Percentiles rank a stretch among this genome's conserved stretches.
These are phyloP conservation scores for Hibiscus trionum DNA, from an alignment of 345 rosid species.

Conservation along the genomic window DNA sequence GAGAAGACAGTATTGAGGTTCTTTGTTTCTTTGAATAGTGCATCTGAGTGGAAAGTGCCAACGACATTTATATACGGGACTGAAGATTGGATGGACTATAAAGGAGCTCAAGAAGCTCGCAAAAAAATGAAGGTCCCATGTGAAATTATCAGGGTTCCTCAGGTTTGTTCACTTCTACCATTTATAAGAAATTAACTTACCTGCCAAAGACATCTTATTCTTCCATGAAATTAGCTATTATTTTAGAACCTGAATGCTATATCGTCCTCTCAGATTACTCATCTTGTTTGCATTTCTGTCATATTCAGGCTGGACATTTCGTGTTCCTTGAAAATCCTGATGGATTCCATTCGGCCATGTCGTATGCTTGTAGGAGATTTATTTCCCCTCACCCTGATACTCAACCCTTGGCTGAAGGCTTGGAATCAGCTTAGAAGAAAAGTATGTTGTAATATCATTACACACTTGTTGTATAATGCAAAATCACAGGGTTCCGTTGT, in stretches of 20 bases:
- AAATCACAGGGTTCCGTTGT: not conserved
- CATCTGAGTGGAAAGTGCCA: constrained; percentile 96
- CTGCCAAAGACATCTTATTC: not conserved
- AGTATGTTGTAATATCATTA: not conserved
- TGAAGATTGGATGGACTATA: constrained; percentile 87
- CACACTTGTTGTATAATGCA: not conserved
- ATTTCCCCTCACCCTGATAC: constrained; percentile 41
- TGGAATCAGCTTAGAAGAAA: constrained; percentile 43
- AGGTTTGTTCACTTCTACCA: constrained; percentile 38
- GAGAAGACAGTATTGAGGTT: not conserved
- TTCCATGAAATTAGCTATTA: not conserved
- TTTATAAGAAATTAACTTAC: not conserved
- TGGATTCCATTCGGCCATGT: constrained; percentile 64
- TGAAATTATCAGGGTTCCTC: constrained; percentile 83
- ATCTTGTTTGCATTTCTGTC: not conserved
- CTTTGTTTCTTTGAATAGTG: constrained; percentile 36
- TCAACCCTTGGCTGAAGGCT: constrained; percentile 52
- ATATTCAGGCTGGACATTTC: constrained; percentile 67
- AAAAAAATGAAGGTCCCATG: constrained; percentile 46
- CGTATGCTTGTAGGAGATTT: constrained; percentile 65
- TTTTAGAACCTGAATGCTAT: not conserved
- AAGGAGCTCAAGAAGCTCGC: constrained; percentile 76
- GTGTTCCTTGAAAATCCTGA: constrained; percentile 78
- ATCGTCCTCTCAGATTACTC: not conserved
- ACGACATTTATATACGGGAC: constrained; percentile 81